These are phyloP conservation scores for Teunomyces tritomae DNA, from an alignment of 805 yeast genomes.

Conservation along the genomic window DNA sequence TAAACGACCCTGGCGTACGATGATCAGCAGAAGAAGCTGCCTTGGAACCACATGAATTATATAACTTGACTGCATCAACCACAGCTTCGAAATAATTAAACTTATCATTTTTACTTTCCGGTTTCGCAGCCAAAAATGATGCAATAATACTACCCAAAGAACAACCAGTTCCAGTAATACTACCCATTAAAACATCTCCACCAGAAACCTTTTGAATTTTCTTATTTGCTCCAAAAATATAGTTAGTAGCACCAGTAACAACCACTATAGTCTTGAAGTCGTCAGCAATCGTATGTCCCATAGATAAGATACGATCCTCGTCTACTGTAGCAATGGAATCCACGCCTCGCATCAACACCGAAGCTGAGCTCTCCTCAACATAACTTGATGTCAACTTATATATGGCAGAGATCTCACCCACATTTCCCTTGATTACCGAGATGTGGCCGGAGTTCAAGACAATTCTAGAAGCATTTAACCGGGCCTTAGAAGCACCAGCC, in stretches of 20 bases:
- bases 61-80: slow-evolving; percentile 52
- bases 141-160: slow-evolving; percentile 73
- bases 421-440: slow-evolving; percentile 78
- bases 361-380: neutral
- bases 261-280: slow-evolving; percentile 61
- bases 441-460: slow-evolving; percentile 57
- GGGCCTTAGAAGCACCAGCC: slow-evolving; percentile 70
- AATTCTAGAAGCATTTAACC: slow-evolving; percentile 47
- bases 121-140: slow-evolving; percentile 49
- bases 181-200: slow-evolving; percentile 61
- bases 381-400: slow-evolving; percentile 27
- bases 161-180: slow-evolving; percentile 82
- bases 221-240: slow-evolving; percentile 20
- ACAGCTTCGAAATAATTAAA: slow-evolving; percentile 44
- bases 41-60: slow-evolving; percentile 58
- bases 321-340: slow-evolving; percentile 43
- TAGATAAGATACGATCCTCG: slow-evolving; percentile 26
- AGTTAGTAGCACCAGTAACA: slow-evolving; percentile 56
- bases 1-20: slow-evolving; percentile 57
- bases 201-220: slow-evolving; percentile 40
- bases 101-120: slow-evolving; percentile 16
- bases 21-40: slow-evolving; percentile 38
- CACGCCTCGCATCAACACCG: slow-evolving; percentile 63
- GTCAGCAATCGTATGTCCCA: slow-evolving; percentile 49
- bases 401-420: slow-evolving; percentile 77